Conservation (phyloP, 768 basidiomycete species). For the Boletus reticuloceps region DNA sequence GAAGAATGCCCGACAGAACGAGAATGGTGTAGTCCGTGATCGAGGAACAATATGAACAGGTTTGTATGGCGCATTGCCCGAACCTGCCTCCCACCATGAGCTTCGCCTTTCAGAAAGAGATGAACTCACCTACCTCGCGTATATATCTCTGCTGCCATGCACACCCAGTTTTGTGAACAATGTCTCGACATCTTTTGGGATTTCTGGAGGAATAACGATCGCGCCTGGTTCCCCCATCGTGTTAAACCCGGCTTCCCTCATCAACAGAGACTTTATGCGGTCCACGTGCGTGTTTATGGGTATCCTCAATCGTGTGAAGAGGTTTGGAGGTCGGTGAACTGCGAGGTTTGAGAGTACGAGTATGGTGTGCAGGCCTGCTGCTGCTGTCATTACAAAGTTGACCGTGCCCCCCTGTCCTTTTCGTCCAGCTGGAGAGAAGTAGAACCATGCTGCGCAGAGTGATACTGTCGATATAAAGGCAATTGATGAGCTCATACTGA, state of each 20-base stretch:
- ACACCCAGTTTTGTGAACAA: conserved; percentile 55
- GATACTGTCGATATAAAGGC: conserved; percentile 14
- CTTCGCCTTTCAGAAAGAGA: neutral
- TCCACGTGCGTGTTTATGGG: conserved; percentile 56
- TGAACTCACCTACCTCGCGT: conserved; percentile 49
- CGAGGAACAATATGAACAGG: conserved; percentile 65
- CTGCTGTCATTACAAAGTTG: conserved; percentile 7
- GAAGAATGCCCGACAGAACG: conserved; percentile 50
- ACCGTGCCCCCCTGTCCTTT: neutral
- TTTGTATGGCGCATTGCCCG: conserved; percentile 61
- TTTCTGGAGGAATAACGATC: conserved; percentile 14
- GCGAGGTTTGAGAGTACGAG: conserved; percentile 15
- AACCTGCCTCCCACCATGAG: conserved; percentile 42
- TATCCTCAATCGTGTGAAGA: conserved; percentile 55
- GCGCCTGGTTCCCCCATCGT: conserved; percentile 14
- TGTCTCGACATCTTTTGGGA: conserved; percentile 49
- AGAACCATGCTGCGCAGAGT: conserved; percentile 18
- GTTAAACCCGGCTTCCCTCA: conserved; percentile 40
- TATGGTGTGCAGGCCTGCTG: conserved; percentile 14
- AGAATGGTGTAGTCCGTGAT: conserved; percentile 59
- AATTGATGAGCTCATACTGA: neutral
- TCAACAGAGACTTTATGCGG: conserved; percentile 45
- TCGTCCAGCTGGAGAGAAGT: conserved; percentile 10
- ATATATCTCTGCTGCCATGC: conserved; percentile 55
- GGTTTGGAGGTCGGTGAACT: conserved; percentile 50